These are phyloP conservation scores for Jamesozyma spencerorum DNA, from an alignment of 805 yeast species.

Conservation along the genomic window DNA sequence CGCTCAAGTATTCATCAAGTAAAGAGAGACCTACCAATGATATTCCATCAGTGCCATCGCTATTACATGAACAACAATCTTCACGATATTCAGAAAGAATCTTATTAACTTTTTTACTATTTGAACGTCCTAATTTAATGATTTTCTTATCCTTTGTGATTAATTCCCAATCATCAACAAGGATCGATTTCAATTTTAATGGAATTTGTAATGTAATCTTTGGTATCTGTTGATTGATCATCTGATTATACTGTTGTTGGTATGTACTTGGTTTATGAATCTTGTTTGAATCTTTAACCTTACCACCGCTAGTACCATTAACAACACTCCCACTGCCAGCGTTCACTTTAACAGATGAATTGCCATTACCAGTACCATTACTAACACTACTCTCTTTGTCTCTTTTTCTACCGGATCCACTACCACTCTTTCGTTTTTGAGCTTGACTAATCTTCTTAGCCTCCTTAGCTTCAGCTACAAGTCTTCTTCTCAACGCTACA, in stretches of 20 bases:
- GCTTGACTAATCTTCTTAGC: conserved; percentile 14
- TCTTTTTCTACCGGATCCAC: too few species aligned
- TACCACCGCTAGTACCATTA: neutral
- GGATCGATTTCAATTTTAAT: conserved; percentile 51
- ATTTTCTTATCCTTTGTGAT: conserved; percentile 73
- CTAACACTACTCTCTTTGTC: too few species aligned
- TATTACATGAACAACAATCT: neutral
- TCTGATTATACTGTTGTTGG: conserved; percentile 1
- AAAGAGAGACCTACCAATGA: conserved; percentile 34
- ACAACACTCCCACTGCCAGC: too few species aligned
- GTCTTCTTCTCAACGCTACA: conserved; percentile 48
- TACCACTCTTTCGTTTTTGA: neutral
- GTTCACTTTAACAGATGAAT: too few species aligned
- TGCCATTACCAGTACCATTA: neutral
- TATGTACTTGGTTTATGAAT: neutral
- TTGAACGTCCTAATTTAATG: conserved; percentile 45
- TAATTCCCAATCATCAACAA: conserved; percentile 91
- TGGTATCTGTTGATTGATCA: conserved; percentile 5
- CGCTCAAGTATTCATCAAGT: conserved; percentile 58
- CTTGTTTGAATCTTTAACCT: too few species aligned
- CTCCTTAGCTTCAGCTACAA: conserved; percentile 40
- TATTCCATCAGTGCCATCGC: neutral
- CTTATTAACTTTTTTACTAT: conserved; percentile 38
- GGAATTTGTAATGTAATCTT: conserved; percentile 52
- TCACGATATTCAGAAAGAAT: conserved; percentile 47